Conservation (phyloP, 129 eudicot genomes). For the Tagetes erecta region DNA sequence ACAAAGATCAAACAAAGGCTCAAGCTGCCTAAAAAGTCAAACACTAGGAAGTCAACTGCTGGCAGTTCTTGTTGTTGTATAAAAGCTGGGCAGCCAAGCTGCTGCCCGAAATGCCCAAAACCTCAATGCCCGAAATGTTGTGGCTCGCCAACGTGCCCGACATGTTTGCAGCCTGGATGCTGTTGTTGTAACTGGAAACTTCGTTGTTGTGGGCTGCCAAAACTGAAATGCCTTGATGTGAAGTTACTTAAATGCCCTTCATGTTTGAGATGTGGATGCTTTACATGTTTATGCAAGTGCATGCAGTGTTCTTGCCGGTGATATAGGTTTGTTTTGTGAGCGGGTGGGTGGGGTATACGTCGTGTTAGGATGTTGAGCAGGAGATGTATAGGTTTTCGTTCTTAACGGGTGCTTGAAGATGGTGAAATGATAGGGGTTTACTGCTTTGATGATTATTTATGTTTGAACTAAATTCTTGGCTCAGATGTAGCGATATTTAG, state of each 20-base stretch:
- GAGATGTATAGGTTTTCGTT: conserved; percentile 40
- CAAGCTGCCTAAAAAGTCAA: conserved; percentile 32
- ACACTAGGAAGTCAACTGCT: conserved; percentile 22
- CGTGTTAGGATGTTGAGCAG: conserved; percentile 27
- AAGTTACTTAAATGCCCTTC: conserved; percentile 44
- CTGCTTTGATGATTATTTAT: conserved; percentile 8
- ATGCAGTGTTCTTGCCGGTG: conserved; percentile 56
- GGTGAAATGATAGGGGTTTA: conserved; percentile 21
- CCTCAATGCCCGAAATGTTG: conserved; percentile 47
- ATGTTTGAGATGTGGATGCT: conserved; percentile 35
- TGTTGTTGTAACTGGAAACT: conserved; percentile 31
- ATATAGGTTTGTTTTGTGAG: conserved; percentile 29
- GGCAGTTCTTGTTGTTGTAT: conserved; percentile 37
- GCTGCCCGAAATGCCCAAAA: conserved; percentile 37
- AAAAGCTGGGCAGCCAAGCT: conserved; percentile 44
- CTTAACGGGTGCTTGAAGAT: conserved; percentile 17
- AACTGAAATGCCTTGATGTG: conserved; percentile 39
- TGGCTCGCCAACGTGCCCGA: conserved; percentile 24
- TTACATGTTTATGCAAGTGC: conserved; percentile 46
- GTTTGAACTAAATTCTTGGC: neutral
- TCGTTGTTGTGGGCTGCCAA: conserved; percentile 24
- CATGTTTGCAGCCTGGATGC: conserved; percentile 21
- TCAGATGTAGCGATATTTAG: too few species aligned
- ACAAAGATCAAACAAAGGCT: conserved; percentile 58
- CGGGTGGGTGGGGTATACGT: conserved; percentile 53